These are phyloP conservation scores for Fusarium irregulare DNA, from an alignment of 2,329 filamentous ascomycete genomes.

Conservation along the genomic window DNA sequence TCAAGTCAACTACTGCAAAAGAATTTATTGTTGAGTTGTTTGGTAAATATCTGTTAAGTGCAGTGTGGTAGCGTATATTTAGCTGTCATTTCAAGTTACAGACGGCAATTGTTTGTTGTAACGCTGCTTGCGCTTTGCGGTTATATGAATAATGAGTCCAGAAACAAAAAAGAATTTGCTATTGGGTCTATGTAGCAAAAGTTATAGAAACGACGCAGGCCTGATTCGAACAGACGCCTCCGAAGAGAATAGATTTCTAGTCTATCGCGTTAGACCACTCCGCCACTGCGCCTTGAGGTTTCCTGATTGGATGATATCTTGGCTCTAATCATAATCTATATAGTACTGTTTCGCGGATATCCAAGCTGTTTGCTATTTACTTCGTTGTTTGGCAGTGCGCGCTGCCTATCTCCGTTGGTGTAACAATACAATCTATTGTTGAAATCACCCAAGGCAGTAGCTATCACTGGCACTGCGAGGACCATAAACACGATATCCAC, in stretches of 20 bases:
- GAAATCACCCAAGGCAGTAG: neutral
- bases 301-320: neutral
- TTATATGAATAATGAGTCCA: fast-evolving
- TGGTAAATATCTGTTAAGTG: no score
- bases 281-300: neutral
- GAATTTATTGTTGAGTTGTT: no score
- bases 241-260: conserved; percentile 16
- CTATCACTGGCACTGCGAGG: neutral
- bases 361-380: neutral
- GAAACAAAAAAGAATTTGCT: neutral
- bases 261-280: conserved; percentile 8
- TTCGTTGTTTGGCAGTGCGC: neutral
- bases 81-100: no score
- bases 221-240: conserved; percentile 16
- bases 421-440: neutral
- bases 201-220: conserved; percentile 5
- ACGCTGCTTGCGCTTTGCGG: neutral
- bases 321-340: neutral
- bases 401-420: neutral
- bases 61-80: no score
- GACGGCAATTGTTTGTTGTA: no score
- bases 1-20: no score
- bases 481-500: neutral
- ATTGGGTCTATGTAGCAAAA: neutral
- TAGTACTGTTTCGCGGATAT: fast-evolving